Conservation (phyloP, 1,284 basidiomycete genomes). For the Singerocomus inundabilis region DNA sequence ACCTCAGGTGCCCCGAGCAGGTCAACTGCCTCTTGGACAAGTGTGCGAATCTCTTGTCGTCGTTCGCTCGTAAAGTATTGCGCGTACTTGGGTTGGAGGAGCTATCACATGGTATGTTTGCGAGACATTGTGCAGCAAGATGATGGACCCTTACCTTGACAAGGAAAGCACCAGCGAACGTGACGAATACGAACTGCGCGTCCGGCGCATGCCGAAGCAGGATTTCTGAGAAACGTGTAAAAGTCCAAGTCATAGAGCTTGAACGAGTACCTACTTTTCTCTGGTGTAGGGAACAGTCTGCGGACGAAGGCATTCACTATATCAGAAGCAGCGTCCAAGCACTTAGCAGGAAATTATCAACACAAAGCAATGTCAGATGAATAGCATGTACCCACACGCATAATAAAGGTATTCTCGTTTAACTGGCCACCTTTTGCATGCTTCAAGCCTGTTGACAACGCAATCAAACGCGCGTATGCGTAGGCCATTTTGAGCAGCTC, state of each 20-base stretch:
- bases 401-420: constrained; percentile 63
- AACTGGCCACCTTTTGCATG: constrained; percentile 61
- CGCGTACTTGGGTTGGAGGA: constrained; percentile 71
- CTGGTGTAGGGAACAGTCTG: constrained; percentile 51
- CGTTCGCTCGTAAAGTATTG: constrained; percentile 53
- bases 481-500: constrained; percentile 63
- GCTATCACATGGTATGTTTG: constrained; percentile 35
- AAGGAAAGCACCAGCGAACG: constrained; percentile 79
- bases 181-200: constrained; percentile 80
- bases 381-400: constrained; percentile 50
- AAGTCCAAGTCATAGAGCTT: neutral
- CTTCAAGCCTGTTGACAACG: constrained; percentile 75
- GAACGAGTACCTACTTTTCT: constrained; percentile 45
- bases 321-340: constrained; percentile 38
- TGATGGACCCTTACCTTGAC: constrained; percentile 53
- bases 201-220: constrained; percentile 78
- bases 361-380: neutral
- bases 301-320: constrained; percentile 65
- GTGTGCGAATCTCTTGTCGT: constrained; percentile 56
- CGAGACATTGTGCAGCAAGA: neutral
- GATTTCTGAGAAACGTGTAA: constrained; percentile 38
- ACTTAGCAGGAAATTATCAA: constrained; percentile 12
- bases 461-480: constrained; percentile 66
- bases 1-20: constrained; percentile 64
- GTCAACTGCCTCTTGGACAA: constrained; percentile 64